Evolutionary conservation across 768 basidiomycete species (phyloP).

Genomic region (Phlebiopsis flavidoalba): DNA sequence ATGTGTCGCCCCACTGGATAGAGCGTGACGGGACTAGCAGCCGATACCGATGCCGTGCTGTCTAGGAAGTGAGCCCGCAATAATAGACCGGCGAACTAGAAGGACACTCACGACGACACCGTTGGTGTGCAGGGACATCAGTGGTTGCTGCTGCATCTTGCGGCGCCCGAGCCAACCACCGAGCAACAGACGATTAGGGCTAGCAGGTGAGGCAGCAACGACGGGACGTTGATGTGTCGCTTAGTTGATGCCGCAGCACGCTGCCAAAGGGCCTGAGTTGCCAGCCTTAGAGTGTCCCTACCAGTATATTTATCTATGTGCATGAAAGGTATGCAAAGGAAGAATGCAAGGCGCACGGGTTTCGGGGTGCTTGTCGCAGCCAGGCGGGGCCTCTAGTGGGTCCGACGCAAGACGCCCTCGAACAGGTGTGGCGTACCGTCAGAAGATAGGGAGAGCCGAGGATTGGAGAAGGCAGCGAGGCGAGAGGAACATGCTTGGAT

Average conservation of each 20-base stretch:
- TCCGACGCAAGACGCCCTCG: background rate
- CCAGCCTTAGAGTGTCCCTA: background rate
- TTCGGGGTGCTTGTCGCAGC: slow-evolving; percentile 4
- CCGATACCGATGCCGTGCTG: no score
- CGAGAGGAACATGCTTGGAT: slow-evolving; percentile 1
- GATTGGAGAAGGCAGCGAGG: slow-evolving; percentile 3
- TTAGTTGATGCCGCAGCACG: slow-evolving; percentile 14
- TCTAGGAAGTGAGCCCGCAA: no score
- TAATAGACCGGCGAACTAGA: background rate
- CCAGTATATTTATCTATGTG: background rate
- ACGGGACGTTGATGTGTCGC: slow-evolving; percentile 9
- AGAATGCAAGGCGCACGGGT: background rate
- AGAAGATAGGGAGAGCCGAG: slow-evolving; percentile 7
- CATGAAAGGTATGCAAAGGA: no score
- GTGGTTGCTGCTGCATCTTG: slow-evolving; percentile 5
- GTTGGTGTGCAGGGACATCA: slow-evolving; percentile 9
- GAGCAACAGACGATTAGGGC: slow-evolving; percentile 14
- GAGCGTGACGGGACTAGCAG: no score
- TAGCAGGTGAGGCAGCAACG: slow-evolving; percentile 16
- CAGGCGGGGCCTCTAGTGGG: slow-evolving; percentile 3
- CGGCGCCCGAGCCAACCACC: slow-evolving; percentile 10
- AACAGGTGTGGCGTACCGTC: slow-evolving; percentile 9
- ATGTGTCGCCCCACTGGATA: no score
- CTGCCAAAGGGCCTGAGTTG: background rate
- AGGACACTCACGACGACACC: background rate